Evolutionary conservation across 345 rosid genomes (phyloP).

Genomic region (Salix exigua): DNA sequence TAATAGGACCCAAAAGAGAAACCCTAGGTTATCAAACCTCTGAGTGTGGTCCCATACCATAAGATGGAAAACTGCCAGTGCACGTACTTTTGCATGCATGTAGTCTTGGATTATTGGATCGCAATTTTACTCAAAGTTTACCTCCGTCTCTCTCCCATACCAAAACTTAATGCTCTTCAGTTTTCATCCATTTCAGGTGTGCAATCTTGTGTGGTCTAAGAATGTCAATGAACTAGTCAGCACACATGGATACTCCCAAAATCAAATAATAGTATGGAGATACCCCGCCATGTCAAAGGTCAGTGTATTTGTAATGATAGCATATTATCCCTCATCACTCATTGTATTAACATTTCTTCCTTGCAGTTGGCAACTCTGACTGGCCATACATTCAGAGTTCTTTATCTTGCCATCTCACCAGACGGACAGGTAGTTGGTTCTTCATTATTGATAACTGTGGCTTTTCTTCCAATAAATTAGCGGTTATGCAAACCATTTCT

Average conservation of each 20-base stretch:
- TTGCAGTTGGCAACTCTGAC: slow-evolving; percentile 94
- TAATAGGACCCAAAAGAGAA: neutral
- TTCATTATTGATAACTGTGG: neutral
- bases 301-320: neutral
- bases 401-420: slow-evolving; percentile 97
- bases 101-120: neutral
- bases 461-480: neutral
- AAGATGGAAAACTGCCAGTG: neutral
- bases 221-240: slow-evolving; percentile 97
- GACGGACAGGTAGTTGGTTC: slow-evolving; percentile 84
- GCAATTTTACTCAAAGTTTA: neutral
- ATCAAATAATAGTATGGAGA: slow-evolving; percentile 97
- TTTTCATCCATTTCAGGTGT: slow-evolving; percentile 49
- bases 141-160: neutral
- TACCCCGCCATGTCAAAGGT: slow-evolving; percentile 97
- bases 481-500: neutral
- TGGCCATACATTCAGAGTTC: slow-evolving; percentile 88
- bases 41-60: neutral
- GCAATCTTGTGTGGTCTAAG: slow-evolving; percentile 98
- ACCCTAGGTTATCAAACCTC: neutral
- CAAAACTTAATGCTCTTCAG: slow-evolving; percentile 3
- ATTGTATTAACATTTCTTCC: slow-evolving; percentile 10
- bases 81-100: neutral
- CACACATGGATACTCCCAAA: slow-evolving; percentile 98
- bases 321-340: neutral